phyloP scores from a whole-genome alignment of 140 eudicot genomes.

The Anethum foeniculum region DNA sequence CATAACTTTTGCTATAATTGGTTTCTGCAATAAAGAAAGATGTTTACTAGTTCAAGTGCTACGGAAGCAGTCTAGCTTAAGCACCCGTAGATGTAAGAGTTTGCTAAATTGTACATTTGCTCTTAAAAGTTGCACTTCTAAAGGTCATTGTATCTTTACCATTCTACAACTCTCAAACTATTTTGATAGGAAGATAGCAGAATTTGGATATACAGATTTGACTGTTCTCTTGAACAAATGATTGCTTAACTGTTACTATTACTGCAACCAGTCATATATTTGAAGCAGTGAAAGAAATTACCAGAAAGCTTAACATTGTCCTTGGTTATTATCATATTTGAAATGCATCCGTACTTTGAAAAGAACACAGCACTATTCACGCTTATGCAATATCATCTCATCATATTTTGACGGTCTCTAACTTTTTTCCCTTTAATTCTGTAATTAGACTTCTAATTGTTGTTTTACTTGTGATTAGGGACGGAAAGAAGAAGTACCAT shows the following conservation, averaged over 20 bases:
- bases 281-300: neutral
- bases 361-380: neutral
- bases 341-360: neutral
- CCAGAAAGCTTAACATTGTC: neutral
- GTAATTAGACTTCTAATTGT: conserved; percentile 3
- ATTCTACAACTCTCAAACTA: neutral
- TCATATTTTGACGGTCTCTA: neutral
- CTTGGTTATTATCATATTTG: neutral
- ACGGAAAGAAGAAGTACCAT: conserved; percentile 49
- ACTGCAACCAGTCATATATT: neutral
- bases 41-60: neutral
- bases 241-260: neutral
- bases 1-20: neutral
- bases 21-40: neutral
- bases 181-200: neutral
- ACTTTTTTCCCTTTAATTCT: neutral
- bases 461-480: conserved; percentile 45
- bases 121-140: neutral
- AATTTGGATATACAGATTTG: neutral
- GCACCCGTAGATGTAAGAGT: neutral
- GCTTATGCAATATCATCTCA: neutral
- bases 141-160: neutral
- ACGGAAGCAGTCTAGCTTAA: neutral
- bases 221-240: neutral
- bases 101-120: neutral